Percentiles rank a stretch among this genome's conserved stretches.
phyloP scores from a whole-genome alignment of 805 yeast species.

The Danielia oregonensis region DNA sequence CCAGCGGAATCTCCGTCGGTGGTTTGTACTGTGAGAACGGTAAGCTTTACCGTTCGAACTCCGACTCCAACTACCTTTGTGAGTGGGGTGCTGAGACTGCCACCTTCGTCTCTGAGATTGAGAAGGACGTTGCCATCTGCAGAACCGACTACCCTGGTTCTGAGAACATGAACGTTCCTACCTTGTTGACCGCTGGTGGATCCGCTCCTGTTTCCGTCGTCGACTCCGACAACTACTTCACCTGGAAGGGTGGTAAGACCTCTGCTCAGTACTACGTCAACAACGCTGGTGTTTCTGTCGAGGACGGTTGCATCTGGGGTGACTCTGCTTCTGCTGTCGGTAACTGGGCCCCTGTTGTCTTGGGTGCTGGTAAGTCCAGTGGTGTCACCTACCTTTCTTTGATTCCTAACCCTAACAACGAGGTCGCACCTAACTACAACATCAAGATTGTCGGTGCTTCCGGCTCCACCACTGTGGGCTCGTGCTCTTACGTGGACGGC shows the following conservation, averaged over 20 bases:
- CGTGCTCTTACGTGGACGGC: constrained; percentile 16
- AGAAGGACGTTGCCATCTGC: constrained; percentile 78
- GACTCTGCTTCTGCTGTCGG: constrained; percentile 54
- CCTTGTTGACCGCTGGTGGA: constrained; percentile 68
- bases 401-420: constrained; percentile 77
- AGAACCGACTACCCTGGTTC: constrained; percentile 99
- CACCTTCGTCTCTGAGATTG: constrained; percentile 58
- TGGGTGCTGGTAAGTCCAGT: constrained; percentile 69
- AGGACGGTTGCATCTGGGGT: constrained; percentile 76
- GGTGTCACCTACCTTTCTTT: constrained; percentile 65
- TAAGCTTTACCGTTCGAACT: constrained; percentile 76
- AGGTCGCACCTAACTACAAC: constrained; percentile 37
- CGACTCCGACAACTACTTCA: constrained; percentile 72
- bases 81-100: constrained; percentile 81
- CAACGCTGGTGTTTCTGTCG: constrained; percentile 69
- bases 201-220: constrained; percentile 73
- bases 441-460: constrained; percentile 34
- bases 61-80: constrained; percentile 66
- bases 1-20: constrained; percentile 88
- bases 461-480: constrained; percentile 15
- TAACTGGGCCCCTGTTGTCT: constrained; percentile 76
- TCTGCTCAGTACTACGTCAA: constrained; percentile 97
- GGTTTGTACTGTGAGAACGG: constrained; percentile 87
- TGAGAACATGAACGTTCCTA: constrained; percentile 97
- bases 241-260: constrained; percentile 77